Evolutionary conservation across 2,329 filamentous ascomycete species (phyloP).

Genomic region (Seiridium cupressi): DNA sequence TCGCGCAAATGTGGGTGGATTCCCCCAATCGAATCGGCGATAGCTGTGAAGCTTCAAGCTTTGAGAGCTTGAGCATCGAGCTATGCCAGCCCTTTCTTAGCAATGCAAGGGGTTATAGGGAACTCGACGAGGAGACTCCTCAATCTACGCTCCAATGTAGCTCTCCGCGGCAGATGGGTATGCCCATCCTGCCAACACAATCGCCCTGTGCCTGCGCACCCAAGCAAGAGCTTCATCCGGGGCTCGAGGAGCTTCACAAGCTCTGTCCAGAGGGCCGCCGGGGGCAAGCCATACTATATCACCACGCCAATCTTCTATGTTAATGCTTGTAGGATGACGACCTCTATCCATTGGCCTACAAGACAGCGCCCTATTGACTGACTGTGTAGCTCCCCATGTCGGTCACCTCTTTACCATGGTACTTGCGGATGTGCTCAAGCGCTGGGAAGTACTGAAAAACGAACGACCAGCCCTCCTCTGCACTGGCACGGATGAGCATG

Average conservation of each 20-base stretch:
- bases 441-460: constrained; percentile 81
- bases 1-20: not conserved
- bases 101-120: not conserved
- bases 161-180: constrained; percentile 19
- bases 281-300: constrained; percentile 82
- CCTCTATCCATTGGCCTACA: not conserved
- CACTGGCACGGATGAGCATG: constrained; percentile 96
- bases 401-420: constrained; percentile 95
- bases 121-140: not conserved
- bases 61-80: not conserved
- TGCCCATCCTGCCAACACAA: constrained; percentile 22
- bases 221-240: constrained; percentile 9
- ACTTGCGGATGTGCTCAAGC: constrained; percentile 84
- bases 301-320: constrained; percentile 99
- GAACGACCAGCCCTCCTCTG: constrained; percentile 65
- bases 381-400: constrained; percentile 74
- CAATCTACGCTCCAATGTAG: constrained; percentile 3
- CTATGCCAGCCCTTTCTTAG: not conserved
- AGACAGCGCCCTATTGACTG: not conserved
- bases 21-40: not conserved
- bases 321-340: constrained; percentile 69
- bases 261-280: constrained; percentile 8
- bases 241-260: constrained; percentile 13
- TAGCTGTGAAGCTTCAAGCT: not conserved
- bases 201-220: constrained; percentile 16